Evolutionary conservation across 2,329 filamentous ascomycete genomes (phyloP), one percentile per base, ranked within the genome.

Genomic region (Alternaria tenuissima): DNA sequence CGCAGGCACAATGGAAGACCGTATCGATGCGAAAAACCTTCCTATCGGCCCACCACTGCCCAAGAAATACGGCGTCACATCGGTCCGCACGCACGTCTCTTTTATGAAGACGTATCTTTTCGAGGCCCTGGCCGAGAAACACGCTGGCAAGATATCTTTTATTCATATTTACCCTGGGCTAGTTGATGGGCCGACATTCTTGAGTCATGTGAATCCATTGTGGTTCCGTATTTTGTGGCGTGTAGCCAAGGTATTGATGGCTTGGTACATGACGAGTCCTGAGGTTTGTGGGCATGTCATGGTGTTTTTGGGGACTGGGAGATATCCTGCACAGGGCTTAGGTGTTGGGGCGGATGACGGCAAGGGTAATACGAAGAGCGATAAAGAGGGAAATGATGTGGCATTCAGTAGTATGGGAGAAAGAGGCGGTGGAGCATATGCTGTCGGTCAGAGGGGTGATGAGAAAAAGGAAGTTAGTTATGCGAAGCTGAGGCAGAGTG

Each of bases 61-160:
- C 9, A 38, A 59, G 12, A 60, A 54, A 8, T 79, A 79, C 28
- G 28, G 69, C 11, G 67, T 77, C 20, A 62, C 61, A 4, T 56
- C 58, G n/a, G 69, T 72, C 1, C 69, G 77, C 47, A 71, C 62
- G 5, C 65, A 78, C 59, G 67, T 69, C 32, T 56, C 63, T 11
- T 77, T 77, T 47, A 75, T 78, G 73, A 73, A 71, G 11, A 76
- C 71, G 3, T 73, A 77, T 22, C 51, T 70, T 3, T 64, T 75
- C 4, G 73, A 77, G 47, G 61, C 64, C 11, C 61, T 78, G 22
- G 70, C 74, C 0, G 61, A 64, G 22, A 39, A 61, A 26, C 51
- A 73, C 34, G 69, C 69, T 2, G 72, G 70, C 46, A 61, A 58
- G 1, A 72, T 75, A 8, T 62, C 69, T 11, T 78, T 77, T 43